Percentiles rank a stretch among this genome's conserved stretches.
Evolutionary conservation across 495 filamentous ascomycete species (phyloP).

Genomic region (Astrocystis sublimbata): DNA sequence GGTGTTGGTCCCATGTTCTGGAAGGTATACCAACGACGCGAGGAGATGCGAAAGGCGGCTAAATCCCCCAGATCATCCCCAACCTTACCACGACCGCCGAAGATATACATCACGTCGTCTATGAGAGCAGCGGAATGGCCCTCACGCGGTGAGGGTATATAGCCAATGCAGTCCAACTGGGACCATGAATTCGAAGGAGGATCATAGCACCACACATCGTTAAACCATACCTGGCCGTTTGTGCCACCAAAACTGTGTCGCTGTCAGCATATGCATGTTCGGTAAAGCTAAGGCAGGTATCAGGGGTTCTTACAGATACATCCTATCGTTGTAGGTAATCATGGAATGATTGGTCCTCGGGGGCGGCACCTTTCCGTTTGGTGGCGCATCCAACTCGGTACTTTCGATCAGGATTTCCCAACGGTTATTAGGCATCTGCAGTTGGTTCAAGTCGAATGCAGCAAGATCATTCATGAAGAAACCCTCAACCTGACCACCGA

Average conservation of each 20-base stretch:
- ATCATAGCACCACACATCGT: conserved; percentile 97
- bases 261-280: conserved; percentile 25
- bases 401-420: conserved; percentile 90
- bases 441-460: conserved; percentile 91
- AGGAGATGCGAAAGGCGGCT: conserved; percentile 90
- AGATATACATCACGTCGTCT: conserved; percentile 98
- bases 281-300: neutral
- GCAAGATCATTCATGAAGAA: conserved; percentile 98
- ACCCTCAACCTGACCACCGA: conserved; percentile 96
- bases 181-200: conserved; percentile 78
- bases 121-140: conserved; percentile 93
- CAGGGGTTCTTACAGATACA: conserved; percentile 74
- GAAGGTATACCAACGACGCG: conserved; percentile 96
- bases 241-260: conserved; percentile 89
- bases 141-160: conserved; percentile 90
- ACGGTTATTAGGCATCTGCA: conserved; percentile 82
- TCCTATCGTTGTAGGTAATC: conserved; percentile 87
- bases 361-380: conserved; percentile 73
- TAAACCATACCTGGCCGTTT: conserved; percentile 93
- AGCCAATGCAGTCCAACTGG: conserved; percentile 92
- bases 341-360: conserved; percentile 94
- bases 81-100: conserved; percentile 93
- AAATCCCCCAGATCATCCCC: conserved; percentile 90
- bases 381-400: conserved; percentile 65
- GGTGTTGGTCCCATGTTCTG: conserved; percentile 99